Conservation (phyloP, 345 rosid genomes). For the Melastoma malabathricum region DNA sequence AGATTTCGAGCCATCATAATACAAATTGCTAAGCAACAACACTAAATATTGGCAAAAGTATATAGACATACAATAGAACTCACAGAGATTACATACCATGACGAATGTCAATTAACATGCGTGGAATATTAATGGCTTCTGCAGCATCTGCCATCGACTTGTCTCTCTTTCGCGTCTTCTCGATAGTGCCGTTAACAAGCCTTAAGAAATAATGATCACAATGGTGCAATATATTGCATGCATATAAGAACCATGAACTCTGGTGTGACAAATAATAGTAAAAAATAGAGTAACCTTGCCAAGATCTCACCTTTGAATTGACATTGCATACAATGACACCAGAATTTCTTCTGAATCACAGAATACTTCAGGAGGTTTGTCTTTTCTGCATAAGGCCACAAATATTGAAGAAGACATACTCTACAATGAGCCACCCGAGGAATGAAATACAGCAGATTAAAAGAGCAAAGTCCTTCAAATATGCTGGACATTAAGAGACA, state of each 20-base stretch:
- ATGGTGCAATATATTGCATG: background rate
- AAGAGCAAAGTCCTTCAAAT: background rate
- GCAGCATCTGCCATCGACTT: constrained; percentile 90
- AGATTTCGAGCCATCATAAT: too few relatives aligned
- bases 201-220: constrained; percentile 19
- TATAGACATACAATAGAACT: too few relatives aligned
- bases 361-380: constrained; percentile 22
- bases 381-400: constrained; percentile 23
- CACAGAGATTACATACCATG: constrained; percentile 43
- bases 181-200: constrained; percentile 87
- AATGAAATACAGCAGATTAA: background rate
- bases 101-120: constrained; percentile 74
- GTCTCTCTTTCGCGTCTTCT: constrained; percentile 61
- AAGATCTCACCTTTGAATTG: constrained; percentile 57
- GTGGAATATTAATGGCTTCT: constrained; percentile 63
- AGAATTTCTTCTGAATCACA: constrained; percentile 60
- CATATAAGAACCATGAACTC: background rate
- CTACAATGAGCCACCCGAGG: too few relatives aligned
- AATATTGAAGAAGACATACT: too few relatives aligned
- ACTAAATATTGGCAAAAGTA: too few relatives aligned
- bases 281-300: background rate
- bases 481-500: background rate
- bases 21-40: too few relatives aligned
- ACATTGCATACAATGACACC: constrained; percentile 71
- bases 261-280: background rate